phyloP scores from a whole-genome alignment of 345 rosid genomes.

The Bruguiera gymnorhiza region DNA sequence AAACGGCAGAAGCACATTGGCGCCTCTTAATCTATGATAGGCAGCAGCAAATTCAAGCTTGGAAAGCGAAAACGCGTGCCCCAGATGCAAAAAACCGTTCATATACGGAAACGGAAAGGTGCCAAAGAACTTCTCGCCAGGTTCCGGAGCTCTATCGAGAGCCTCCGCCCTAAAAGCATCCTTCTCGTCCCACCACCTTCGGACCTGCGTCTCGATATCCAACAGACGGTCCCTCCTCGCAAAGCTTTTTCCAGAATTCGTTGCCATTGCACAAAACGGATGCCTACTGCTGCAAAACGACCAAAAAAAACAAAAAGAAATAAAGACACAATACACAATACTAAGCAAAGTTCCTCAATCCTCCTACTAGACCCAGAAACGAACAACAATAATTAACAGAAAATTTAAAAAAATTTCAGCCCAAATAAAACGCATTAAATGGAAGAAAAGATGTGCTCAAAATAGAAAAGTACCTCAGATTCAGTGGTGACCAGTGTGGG shows the following conservation, averaged over 20 bases:
- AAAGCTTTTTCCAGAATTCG: slow-evolving; percentile 62
- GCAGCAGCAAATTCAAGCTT: slow-evolving; percentile 93
- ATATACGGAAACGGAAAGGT: slow-evolving; percentile 80
- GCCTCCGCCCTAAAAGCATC: slow-evolving; percentile 67
- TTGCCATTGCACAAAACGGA: slow-evolving; percentile 52
- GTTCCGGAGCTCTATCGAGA: slow-evolving; percentile 39
- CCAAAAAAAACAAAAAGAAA: not conserved
- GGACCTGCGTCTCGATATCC: slow-evolving; percentile 54
- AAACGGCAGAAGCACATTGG: slow-evolving; percentile 81
- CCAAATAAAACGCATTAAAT: too few relatives aligned
- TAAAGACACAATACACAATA: not conserved
- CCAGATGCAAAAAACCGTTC: slow-evolving; percentile 79
- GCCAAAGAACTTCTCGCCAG: slow-evolving; percentile 72
- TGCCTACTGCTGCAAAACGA: slow-evolving; percentile 27
- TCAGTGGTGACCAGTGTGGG: not conserved
- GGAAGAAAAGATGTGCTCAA: too few relatives aligned
- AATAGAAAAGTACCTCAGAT: not conserved
- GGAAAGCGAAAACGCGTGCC: slow-evolving; percentile 76
- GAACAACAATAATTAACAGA: too few relatives aligned
- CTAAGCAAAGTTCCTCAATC: not conserved
- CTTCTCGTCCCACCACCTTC: slow-evolving; percentile 65
- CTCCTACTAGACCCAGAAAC: not conserved
- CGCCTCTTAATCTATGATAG: slow-evolving; percentile 78
- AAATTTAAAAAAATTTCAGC: too few relatives aligned
- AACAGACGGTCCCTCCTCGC: slow-evolving; percentile 73